Evolutionary conservation across 2,329 filamentous ascomycete species (phyloP), one percentile per base, ranked within the genome.

Genomic region (Hypoxylon sp.): DNA sequence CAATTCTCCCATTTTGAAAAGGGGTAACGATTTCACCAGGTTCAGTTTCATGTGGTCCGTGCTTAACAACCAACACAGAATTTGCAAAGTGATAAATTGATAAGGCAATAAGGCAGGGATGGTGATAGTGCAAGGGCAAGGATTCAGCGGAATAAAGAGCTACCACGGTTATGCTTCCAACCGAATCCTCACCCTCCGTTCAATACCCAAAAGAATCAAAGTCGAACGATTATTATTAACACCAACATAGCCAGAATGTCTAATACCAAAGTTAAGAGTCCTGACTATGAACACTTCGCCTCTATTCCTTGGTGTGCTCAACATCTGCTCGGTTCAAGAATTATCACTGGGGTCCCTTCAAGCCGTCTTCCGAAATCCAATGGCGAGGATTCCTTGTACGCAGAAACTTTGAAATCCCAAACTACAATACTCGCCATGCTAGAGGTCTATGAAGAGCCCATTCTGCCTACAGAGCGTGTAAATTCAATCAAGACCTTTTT

Each of bases 381-480:
- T 53, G 76, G 74, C n/a, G 84, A 87, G 73, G 86, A 90, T 76
- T 79, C 82, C 2, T 82, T 90, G 54, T 81, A 87, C 73, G 83
- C 84, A 2, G 80, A 82, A 39, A 88, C 86, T 0, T 80, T 91
- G 52, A 83, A 84, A 58, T 84, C 84, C 0, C 70, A 78, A 1
- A 78, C 81, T 22, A 87, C 87, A 3, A 83, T 91, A 58, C 73
- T 79, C 1, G 77, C 76, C 3, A 84, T 83, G 70, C 71, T 87
- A 9, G 78, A 79, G 24, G 79, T 85, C 68, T 84, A 84, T 74
- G 71, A 77, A 9, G 76, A 75, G 5, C 80, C 81, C 3, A n/a
- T 67, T 17, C 51, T 59, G 5, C 63, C 72, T 10, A 58, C 42
- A 14, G 71, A 70, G 14, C 78, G 61, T 2, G 66, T 82, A 1